Evolutionary conservation across 2,329 filamentous ascomycete species (phyloP).

Genomic region (Calonectria pauciramosa): DNA sequence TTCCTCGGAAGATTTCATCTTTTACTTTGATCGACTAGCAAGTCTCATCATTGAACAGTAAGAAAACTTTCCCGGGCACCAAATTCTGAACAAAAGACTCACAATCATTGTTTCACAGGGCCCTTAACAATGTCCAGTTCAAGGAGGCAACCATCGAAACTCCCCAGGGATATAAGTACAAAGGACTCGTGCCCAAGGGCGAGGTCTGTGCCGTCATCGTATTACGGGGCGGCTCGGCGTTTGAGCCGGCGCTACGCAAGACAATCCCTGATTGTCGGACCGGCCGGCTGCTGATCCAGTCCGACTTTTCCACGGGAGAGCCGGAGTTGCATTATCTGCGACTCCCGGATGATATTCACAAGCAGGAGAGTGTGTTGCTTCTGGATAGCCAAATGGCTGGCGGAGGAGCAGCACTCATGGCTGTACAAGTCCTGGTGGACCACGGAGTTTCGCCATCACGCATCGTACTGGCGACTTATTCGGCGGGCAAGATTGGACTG

Average conservation of each 20-base stretch:
- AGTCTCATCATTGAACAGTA: slow-evolving; percentile 87
- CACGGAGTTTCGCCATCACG: slow-evolving; percentile 87
- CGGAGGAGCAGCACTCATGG: slow-evolving; percentile 90
- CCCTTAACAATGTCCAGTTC: slow-evolving; percentile 83
- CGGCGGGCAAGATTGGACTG: slow-evolving; percentile 86
- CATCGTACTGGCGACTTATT: slow-evolving; percentile 94
- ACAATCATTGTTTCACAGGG: slow-evolving; percentile 60
- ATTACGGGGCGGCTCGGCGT: slow-evolving; percentile 87
- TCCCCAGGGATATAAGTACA: slow-evolving; percentile 77
- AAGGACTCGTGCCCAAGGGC: slow-evolving; percentile 78
- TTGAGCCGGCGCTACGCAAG: slow-evolving; percentile 89
- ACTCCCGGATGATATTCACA: slow-evolving; percentile 79
- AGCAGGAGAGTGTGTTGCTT: slow-evolving; percentile 85
- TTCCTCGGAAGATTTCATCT: slow-evolving; percentile 90
- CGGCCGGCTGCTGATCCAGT: slow-evolving; percentile 91
- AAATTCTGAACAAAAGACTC: not conserved
- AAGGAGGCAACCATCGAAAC: slow-evolving; percentile 75
- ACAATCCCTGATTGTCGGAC: slow-evolving; percentile 94
- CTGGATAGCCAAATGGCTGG: slow-evolving; percentile 96
- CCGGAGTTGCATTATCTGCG: slow-evolving; percentile 93
- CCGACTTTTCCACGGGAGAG: slow-evolving; percentile 85
- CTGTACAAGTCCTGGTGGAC: slow-evolving; percentile 94
- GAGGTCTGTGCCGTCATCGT: slow-evolving; percentile 89
- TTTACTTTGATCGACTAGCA: slow-evolving; percentile 93
- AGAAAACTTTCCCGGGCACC: slow-evolving; percentile 40